Conservation (phyloP, 225 moss, liverwort and hornwort genomes). For the Anthoceros angustus region DNA sequence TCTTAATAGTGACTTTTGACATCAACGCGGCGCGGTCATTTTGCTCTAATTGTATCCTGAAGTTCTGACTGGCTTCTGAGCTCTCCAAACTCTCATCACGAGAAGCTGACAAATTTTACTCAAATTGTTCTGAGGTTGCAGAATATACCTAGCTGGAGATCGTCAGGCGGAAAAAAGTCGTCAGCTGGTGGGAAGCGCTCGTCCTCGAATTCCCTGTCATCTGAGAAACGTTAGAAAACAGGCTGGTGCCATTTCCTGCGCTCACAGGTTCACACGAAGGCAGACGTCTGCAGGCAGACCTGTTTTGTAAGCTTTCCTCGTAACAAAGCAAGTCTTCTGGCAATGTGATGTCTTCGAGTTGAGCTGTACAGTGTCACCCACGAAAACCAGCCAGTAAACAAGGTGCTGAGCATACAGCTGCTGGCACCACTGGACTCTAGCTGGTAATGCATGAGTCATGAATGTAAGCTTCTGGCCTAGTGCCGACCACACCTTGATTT, state of each 20-base stretch:
- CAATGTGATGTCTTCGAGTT: constrained; percentile 29
- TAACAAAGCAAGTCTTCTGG: constrained; percentile 8
- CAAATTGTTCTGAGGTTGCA: background rate
- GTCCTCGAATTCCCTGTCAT: constrained; percentile 21
- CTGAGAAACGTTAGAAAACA: background rate
- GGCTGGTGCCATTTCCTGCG: background rate
- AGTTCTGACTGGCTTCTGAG: no score
- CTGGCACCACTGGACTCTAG: background rate
- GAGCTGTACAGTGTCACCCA: constrained; percentile 12
- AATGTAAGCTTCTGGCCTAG: no score
- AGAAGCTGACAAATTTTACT: no score
- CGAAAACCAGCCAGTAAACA: background rate
- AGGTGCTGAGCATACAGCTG: background rate
- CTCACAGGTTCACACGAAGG: constrained; percentile 9
- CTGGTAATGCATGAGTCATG: background rate
- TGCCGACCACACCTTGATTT: background rate
- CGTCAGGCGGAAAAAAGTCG: constrained; percentile 18
- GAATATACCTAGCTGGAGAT: constrained; percentile 11
- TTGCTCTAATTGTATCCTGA: no score
- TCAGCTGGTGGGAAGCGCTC: constrained; percentile 22
- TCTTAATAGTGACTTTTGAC: no score
- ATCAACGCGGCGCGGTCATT: no score
- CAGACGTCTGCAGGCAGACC: constrained; percentile 12
- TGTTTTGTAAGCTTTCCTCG: background rate
- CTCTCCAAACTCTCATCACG: no score